These are phyloP conservation scores for Colletotrichum karsti DNA, from an alignment of 2,329 filamentous ascomycete species.

Conservation along the genomic window DNA sequence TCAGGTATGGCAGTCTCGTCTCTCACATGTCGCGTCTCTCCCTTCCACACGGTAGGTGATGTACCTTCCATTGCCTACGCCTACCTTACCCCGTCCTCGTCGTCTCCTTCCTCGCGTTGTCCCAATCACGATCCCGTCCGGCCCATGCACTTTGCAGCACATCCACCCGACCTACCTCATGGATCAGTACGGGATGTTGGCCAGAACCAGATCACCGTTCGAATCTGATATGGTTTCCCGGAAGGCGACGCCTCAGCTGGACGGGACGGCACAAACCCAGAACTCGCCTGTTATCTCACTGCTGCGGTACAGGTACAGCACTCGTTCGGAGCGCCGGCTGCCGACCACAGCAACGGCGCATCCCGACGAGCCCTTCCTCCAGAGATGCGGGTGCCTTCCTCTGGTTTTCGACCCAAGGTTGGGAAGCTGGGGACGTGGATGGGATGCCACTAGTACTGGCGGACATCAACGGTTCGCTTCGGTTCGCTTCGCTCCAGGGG, in stretches of 20 bases:
- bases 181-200: background rate
- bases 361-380: background rate
- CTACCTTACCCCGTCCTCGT: background rate
- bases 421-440: background rate
- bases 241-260: background rate
- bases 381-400: background rate
- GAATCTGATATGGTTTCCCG: background rate
- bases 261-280: background rate
- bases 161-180: background rate
- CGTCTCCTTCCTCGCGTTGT: background rate
- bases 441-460: slow-evolving; percentile 4
- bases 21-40: slow-evolving; percentile 8
- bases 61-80: too few species aligned
- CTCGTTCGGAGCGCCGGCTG: background rate
- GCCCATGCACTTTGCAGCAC: background rate
- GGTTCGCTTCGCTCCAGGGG: slow-evolving; percentile 22
- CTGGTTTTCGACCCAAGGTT: slow-evolving; percentile 3
- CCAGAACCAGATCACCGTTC: background rate
- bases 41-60: too few species aligned
- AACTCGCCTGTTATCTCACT: background rate
- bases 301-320: background rate
- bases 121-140: background rate
- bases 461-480: slow-evolving; percentile 27
- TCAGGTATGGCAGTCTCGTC: slow-evolving; percentile 12
- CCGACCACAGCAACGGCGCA: slow-evolving; percentile 1